phyloP scores from a whole-genome alignment of 2,329 filamentous ascomycete genomes.

The Tolypocladium paradoxum region DNA sequence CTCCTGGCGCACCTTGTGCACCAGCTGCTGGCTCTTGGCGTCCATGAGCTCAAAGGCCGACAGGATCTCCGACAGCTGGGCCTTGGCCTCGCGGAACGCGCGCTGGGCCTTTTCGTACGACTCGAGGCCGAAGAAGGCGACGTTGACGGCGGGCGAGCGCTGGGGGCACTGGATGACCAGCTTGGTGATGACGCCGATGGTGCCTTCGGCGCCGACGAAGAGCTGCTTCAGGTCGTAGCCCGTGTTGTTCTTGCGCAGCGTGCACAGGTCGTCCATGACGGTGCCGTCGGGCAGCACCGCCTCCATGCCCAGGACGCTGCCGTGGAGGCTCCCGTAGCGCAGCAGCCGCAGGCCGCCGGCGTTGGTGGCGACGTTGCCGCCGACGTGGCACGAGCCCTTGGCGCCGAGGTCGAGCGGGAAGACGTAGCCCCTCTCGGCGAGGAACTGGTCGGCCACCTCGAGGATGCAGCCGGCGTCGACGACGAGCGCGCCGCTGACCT shows the following conservation, averaged over 20 bases:
- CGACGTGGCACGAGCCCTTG: slow-evolving; percentile 93
- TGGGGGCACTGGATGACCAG: slow-evolving; percentile 85
- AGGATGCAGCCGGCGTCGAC: slow-evolving; percentile 86
- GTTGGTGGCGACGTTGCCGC: slow-evolving; percentile 92
- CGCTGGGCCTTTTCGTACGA: slow-evolving; percentile 81
- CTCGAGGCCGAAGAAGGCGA: slow-evolving; percentile 85
- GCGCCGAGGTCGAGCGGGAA: slow-evolving; percentile 96
- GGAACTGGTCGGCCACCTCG: slow-evolving; percentile 75
- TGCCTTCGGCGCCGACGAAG: slow-evolving; percentile 92
- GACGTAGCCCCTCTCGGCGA: slow-evolving; percentile 74
- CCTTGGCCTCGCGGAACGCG: slow-evolving; percentile 82
- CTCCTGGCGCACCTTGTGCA: slow-evolving; percentile 63
- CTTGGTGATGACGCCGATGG: slow-evolving; percentile 86
- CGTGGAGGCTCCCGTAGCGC: slow-evolving; percentile 89
- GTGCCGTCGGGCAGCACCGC: slow-evolving; percentile 90
- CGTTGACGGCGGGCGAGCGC: slow-evolving; percentile 78
- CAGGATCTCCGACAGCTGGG: slow-evolving; percentile 84
- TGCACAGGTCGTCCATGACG: slow-evolving; percentile 78
- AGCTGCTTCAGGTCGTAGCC: slow-evolving; percentile 96
- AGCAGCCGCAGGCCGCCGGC: slow-evolving; percentile 84
- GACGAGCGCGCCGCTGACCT: slow-evolving; percentile 82
- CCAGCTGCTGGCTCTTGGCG: slow-evolving; percentile 65
- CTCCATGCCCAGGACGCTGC: slow-evolving; percentile 84
- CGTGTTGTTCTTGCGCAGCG: slow-evolving; percentile 94
- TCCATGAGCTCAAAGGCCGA: slow-evolving; percentile 99